Base-by-base conservation (phyloP, 2,329 filamentous ascomycete species). In the Beauveria sp. region DNA sequence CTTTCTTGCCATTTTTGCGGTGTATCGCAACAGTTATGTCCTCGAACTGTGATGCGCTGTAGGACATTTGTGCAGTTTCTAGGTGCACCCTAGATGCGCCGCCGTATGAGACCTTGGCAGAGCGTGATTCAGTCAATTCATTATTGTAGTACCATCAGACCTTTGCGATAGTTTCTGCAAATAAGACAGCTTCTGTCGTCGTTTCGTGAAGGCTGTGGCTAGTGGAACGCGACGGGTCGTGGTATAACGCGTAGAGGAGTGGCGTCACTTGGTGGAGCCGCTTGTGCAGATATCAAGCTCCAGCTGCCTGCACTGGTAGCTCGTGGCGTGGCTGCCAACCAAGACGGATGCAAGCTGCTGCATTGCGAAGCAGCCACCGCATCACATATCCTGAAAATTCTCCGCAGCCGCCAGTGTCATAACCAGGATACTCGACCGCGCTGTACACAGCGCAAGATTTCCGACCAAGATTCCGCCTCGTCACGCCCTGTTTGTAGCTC, bases 1-100 rank as follows among this genome's bases (percentile, higher is more conserved):
- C 70, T 26, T 61, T 70, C 20, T 71, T 63, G 22, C 72, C 64
- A 14, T 64, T 70, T 7, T 69, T 69, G 12, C 68, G 70, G 50
- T 65, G 50, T 48, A 74, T 64, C 42, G 71, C 63, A 40, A 67
- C 64, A 42, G 61, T 43, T 28, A 72, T 45, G 51, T 67, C 66
- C 58, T 66, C 62, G 20, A 60, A 48, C 24, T 63, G 43, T 22
- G 57, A 57, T 20, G 57, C 40, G 45, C 34, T 55, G 45, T 46
- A 49, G 49, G 57, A 63, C 62, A 63, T 63, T 60, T n/a, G 50
- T 42, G 34, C 31, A 54, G 31, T 24, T 38, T 16, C 46, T 31
- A 31, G 20, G 38, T 20, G 53, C 46, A 45, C 43, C 34, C n/a
- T 20, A 48, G 43, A 56, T 49, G 28, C 42, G 34, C 46, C 24